Conservation (phyloP, 2,329 filamentous ascomycete genomes). For the Penicillium oxalicum region DNA sequence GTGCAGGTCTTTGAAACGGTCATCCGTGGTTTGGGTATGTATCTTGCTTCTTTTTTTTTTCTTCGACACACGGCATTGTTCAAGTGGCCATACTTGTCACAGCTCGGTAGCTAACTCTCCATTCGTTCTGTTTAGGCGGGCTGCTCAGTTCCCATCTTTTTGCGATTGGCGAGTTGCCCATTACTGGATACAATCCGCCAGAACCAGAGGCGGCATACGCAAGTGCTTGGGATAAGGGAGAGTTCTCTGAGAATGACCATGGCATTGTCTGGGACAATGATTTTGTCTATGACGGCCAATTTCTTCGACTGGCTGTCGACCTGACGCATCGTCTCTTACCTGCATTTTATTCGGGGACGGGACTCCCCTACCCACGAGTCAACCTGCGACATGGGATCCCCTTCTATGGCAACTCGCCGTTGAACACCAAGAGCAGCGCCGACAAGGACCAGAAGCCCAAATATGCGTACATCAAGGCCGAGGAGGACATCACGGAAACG, state of each 20-base stretch:
- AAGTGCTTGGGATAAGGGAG: slow-evolving; percentile 37
- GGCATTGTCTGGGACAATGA: slow-evolving; percentile 67
- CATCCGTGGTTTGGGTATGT: slow-evolving; percentile 64
- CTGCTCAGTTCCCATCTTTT: slow-evolving; percentile 90
- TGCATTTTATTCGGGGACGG: slow-evolving; percentile 85
- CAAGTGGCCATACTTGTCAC: too few relatives aligned
- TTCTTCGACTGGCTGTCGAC: slow-evolving; percentile 83
- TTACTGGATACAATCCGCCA: slow-evolving; percentile 64
- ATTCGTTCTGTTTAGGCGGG: slow-evolving; percentile 51
- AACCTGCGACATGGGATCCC: slow-evolving; percentile 87
- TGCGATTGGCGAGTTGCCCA: slow-evolving; percentile 82
- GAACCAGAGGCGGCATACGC: slow-evolving; percentile 34
- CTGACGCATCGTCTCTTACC: slow-evolving; percentile 77
- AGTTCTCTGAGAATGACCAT: slow-evolving; percentile 15
- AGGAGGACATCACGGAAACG: slow-evolving; percentile 80
- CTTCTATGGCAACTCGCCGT: slow-evolving; percentile 81
- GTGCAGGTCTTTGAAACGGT: slow-evolving; percentile 98
- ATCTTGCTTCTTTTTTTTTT: too few relatives aligned
- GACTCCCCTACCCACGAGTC: slow-evolving; percentile 88
- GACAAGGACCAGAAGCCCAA: slow-evolving; percentile 11
- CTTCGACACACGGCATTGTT: too few relatives aligned
- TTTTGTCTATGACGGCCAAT: slow-evolving; percentile 80
- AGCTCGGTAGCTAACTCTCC: too few relatives aligned
- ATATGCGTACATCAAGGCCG: slow-evolving; percentile 7
- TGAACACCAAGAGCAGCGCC: slow-evolving; percentile 53